Base-by-base conservation (phyloP, 257 asterid species). In the Ocimum tenuiflorum region DNA sequence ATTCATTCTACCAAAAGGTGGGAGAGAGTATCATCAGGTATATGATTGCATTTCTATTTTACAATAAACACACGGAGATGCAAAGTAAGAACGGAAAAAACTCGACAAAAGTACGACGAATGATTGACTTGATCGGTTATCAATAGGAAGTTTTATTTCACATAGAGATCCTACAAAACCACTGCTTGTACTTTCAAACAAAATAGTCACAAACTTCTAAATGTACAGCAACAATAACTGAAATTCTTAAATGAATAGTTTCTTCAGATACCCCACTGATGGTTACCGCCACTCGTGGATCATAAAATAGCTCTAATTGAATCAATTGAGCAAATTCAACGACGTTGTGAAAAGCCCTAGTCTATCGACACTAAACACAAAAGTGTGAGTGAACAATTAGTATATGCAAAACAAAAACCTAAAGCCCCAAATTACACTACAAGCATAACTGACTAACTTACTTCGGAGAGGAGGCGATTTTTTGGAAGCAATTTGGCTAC, bases 381-480 rank as follows among this genome's bases (percentile, higher is more conserved):
- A 18, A 9, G 18, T 4, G 0, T 18, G 29, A 36, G 1, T 35
- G 6, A 52, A 48, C 6, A 0, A 0, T 10, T 7, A 0, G 62
- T 49, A 22, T 45, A 12, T 7, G 49, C 3, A 27, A 73, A 19
- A 41, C 2, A 24, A 18, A 20, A 58, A 47, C 42, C 47, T 15
- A 14, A 49, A 63, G 12, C 31, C 63, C 60, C 35, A 67, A 1
- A 67, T 1, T 51, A 4, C 7, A 49, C 29, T 3, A 8, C 4
- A 18, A 54, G 0, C 42, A 56, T 11, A 54, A 41, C 42, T 18
- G 3, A 55, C 15, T 3, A 27, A 72, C 80, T 67, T 51, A 82
- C 84, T 63, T 81, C 86, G 7, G 86, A 66, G 68, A 81, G 83
- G 15, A 81, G 78, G 45, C 83, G 86, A 75, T 78, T 75, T 73